phyloP scores from a whole-genome alignment of 305 asterid genomes.

The Fraxinus platypoda region DNA sequence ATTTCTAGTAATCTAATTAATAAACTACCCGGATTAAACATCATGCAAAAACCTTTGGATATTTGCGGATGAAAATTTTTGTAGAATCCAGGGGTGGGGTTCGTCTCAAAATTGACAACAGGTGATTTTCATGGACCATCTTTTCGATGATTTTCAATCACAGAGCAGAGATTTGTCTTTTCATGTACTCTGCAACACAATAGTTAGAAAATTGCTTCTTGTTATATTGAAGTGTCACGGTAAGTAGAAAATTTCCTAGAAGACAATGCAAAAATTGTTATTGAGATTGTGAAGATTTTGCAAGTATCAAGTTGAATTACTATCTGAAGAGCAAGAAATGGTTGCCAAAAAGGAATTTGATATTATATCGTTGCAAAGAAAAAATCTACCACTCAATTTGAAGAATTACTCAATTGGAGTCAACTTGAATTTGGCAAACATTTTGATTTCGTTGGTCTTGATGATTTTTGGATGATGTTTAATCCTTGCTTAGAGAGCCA shows the following conservation, averaged over 20 bases:
- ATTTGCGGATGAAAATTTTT: neutral
- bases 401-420: neutral
- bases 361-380: neutral
- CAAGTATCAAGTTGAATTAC: neutral
- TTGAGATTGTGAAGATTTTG: neutral
- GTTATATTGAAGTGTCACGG: neutral
- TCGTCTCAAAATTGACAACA: slow-evolving; percentile 20
- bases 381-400: neutral
- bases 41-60: neutral
- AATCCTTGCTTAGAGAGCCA: neutral
- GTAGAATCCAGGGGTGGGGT: neutral
- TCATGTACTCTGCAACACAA: slow-evolving; percentile 60
- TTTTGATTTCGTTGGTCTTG: neutral
- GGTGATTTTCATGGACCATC: slow-evolving; percentile 76
- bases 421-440: neutral
- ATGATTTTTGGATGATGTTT: neutral
- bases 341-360: neutral
- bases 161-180: slow-evolving; percentile 44
- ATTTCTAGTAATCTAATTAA: too few relatives aligned
- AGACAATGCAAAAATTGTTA: neutral
- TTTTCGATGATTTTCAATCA: slow-evolving; percentile 64
- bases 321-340: neutral
- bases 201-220: neutral
- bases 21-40: too few relatives aligned
- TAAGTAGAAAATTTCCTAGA: neutral